Conservation (phyloP, 2,329 filamentous ascomycete species). For the Bipolaris bicolor region DNA sequence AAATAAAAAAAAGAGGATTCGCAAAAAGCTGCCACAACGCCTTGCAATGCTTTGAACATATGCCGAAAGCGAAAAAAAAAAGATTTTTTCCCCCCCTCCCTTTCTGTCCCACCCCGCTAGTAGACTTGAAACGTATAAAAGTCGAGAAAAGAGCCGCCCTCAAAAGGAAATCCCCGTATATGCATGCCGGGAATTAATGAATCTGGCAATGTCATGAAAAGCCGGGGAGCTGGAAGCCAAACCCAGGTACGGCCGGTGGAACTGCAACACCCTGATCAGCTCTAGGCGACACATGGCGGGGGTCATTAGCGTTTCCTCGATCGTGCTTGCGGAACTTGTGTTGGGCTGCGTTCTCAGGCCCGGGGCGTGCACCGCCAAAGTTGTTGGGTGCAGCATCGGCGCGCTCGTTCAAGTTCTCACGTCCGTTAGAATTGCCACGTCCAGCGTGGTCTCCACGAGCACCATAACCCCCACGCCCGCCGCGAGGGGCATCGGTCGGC, state of each 20-base stretch:
- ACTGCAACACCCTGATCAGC: constrained; percentile 55
- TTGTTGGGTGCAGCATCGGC: constrained; percentile 15
- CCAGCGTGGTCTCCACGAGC: constrained; percentile 9
- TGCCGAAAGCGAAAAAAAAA: neutral
- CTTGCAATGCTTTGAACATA: constrained; percentile 27
- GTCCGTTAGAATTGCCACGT: constrained; percentile 25
- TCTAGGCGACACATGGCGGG: constrained; percentile 44
- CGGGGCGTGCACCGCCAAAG: constrained; percentile 18
- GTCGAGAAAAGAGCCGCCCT: too few relatives aligned
- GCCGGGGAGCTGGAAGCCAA: constrained; percentile 57
- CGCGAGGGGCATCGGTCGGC: constrained; percentile 40
- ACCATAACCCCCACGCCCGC: constrained; percentile 21
- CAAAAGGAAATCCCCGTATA: neutral
- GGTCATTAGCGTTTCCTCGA: constrained; percentile 31
- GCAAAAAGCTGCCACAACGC: constrained; percentile 23
- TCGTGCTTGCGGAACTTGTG: constrained; percentile 40
- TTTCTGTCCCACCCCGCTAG: too few relatives aligned
- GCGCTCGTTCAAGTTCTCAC: constrained; percentile 12
- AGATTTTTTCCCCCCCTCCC: neutral
- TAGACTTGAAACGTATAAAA: too few relatives aligned
- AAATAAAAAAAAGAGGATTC: neutral
- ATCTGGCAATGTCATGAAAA: constrained; percentile 20
- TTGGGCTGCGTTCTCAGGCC: constrained; percentile 21
- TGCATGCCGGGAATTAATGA: neutral
- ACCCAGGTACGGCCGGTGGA: constrained; percentile 61